A percentile compares a stretch with the other conserved stretches of the same genome.
Conservation (phyloP, 805 yeast genomes). For the Lipomyces orientalis region DNA sequence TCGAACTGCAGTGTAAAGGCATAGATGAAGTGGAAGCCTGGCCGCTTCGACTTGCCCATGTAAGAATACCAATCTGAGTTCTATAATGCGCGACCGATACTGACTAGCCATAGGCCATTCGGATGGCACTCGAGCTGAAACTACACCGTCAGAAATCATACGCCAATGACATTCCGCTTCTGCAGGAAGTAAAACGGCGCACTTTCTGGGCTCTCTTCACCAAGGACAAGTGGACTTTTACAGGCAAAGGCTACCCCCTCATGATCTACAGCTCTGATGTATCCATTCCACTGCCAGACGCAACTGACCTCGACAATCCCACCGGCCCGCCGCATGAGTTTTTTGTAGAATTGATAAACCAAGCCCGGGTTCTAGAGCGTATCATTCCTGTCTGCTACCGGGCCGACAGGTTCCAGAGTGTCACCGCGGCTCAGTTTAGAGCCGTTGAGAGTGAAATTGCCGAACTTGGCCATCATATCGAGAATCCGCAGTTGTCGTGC, state of each 20-base stretch:
- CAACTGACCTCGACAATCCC: constrained; percentile 18
- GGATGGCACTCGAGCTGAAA: constrained; percentile 24
- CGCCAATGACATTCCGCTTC: constrained; percentile 15
- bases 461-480: constrained; percentile 5
- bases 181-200: constrained; percentile 26
- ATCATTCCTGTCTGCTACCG: constrained; percentile 22
- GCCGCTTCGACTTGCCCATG: constrained; percentile 21
- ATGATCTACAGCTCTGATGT: constrained; percentile 20
- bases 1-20: constrained; percentile 19
- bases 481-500: constrained; percentile 12
- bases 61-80: neutral
- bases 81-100: neutral
- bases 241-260: constrained; percentile 24
- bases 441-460: constrained; percentile 12
- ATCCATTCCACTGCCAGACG: constrained; percentile 19
- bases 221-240: constrained; percentile 17
- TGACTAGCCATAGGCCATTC: constrained; percentile 8
- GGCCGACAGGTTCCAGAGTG: constrained; percentile 13
- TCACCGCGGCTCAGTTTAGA: constrained; percentile 16
- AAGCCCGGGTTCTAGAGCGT: constrained; percentile 19
- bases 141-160: constrained; percentile 20
- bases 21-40: constrained; percentile 20
- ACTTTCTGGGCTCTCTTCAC: constrained; percentile 25
- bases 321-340: constrained; percentile 17
- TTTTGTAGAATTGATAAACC: constrained; percentile 21